Percentiles rank a stretch among this genome's conserved stretches.
phyloP scores from a whole-genome alignment of 306 rosid species.

The Castanea sativa region DNA sequence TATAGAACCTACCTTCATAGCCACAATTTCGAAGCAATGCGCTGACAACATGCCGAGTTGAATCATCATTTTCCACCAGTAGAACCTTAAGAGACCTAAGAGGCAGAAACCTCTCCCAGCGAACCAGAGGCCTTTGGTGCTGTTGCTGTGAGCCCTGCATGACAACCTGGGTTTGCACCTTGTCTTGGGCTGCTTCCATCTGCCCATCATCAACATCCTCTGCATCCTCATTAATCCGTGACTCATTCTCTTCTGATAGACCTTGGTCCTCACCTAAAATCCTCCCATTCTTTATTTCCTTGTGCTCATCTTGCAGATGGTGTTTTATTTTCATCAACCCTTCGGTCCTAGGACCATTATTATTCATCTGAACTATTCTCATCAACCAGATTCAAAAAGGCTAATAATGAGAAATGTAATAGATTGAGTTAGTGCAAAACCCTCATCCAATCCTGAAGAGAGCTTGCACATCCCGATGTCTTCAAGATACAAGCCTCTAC shows the following conservation, averaged over 20 bases:
- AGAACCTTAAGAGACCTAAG: slow-evolving; percentile 32
- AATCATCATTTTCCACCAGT: slow-evolving; percentile 42
- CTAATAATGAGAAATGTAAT: slow-evolving; percentile 15
- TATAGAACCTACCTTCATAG: slow-evolving; percentile 31
- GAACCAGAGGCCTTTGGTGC: slow-evolving; percentile 22
- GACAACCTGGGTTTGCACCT: slow-evolving; percentile 23
- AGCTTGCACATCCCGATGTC: slow-evolving; percentile 20
- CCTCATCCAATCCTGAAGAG: slow-evolving; percentile 4
- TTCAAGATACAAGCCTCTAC: slow-evolving; percentile 1
- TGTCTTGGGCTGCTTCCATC: slow-evolving; percentile 34
- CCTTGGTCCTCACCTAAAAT: slow-evolving; percentile 27
- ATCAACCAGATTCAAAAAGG: slow-evolving; percentile 25
- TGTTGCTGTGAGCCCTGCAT: slow-evolving; percentile 30
- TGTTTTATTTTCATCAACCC: slow-evolving; percentile 8
- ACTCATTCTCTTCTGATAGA: slow-evolving; percentile 27
- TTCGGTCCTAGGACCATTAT: slow-evolving; percentile 7
- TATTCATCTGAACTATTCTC: slow-evolving; percentile 20
- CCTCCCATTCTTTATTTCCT: slow-evolving; percentile 17
- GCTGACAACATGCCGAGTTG: slow-evolving; percentile 35
- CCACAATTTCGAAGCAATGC: slow-evolving; percentile 41
- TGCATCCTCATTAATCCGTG: slow-evolving; percentile 11
- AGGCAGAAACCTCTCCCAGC: slow-evolving; percentile 41
- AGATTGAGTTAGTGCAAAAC: slow-evolving; percentile 10
- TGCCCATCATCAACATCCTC: slow-evolving; percentile 10
- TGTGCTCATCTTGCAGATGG: slow-evolving; percentile 9